phyloP scores from a whole-genome alignment of 345 rosid species.

The Abelmoschus esculentus region DNA sequence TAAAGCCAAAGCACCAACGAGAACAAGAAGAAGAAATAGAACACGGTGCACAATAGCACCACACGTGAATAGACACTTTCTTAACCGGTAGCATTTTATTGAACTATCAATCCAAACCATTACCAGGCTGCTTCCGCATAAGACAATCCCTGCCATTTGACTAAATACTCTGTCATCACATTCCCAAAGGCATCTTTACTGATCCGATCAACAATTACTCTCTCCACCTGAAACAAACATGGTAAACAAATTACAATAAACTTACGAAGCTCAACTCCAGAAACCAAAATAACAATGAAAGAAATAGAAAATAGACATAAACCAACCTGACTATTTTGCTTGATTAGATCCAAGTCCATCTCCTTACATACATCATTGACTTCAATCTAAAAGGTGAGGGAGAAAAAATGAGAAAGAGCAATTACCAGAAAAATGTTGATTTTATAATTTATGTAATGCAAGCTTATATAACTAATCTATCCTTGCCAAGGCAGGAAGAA shows the following conservation, averaged over 20 bases:
- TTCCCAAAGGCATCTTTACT: constrained; percentile 58
- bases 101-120: not conserved
- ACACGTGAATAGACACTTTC: not conserved
- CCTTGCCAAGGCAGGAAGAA: not conserved
- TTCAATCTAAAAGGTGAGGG: constrained; percentile 57
- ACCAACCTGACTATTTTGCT: constrained; percentile 89
- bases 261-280: not conserved
- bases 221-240: constrained; percentile 61
- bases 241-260: constrained; percentile 12
- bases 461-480: not conserved
- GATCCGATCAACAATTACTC: constrained; percentile 80
- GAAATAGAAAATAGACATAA: constrained; percentile 4
- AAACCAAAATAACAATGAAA: not conserved
- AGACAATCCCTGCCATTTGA: constrained; percentile 98
- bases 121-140: constrained; percentile 99
- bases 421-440: not conserved
- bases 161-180: constrained; percentile 79
- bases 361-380: constrained; percentile 96
- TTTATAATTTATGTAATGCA: not conserved
- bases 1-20: not conserved
- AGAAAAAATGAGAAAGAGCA: not conserved
- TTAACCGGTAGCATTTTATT: not conserved
- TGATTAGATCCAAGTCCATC: constrained; percentile 97
- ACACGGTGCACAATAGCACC: not conserved
- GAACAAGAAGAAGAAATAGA: too few species aligned